Conservation (phyloP, 2,329 filamentous ascomycete species). For the Alternaria sp. region DNA sequence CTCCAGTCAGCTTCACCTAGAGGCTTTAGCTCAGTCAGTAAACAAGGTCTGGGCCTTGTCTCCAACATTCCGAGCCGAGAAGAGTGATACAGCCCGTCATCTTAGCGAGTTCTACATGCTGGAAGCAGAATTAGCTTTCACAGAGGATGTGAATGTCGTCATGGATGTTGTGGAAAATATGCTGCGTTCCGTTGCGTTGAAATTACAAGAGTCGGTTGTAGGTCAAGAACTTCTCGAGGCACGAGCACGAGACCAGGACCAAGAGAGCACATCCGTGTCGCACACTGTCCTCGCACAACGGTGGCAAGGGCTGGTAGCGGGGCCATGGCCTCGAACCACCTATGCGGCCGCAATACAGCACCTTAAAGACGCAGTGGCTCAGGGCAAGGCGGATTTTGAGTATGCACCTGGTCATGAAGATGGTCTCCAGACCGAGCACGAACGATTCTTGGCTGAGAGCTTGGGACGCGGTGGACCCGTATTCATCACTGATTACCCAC, state of each 20-base stretch:
- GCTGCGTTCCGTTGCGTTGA: slow-evolving; percentile 65
- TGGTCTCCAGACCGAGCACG: slow-evolving; percentile 89
- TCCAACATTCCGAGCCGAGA: slow-evolving; percentile 85
- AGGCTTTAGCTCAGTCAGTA: slow-evolving; percentile 86
- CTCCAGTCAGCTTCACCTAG: slow-evolving; percentile 91
- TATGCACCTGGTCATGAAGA: slow-evolving; percentile 73
- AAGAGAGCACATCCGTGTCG: slow-evolving; percentile 49
- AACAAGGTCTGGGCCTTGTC: slow-evolving; percentile 93
- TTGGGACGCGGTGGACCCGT: slow-evolving; percentile 72
- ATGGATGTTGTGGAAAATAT: slow-evolving; percentile 84
- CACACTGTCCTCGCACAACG: slow-evolving; percentile 65
- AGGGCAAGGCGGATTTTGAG: slow-evolving; percentile 64
- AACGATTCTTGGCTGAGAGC: slow-evolving; percentile 79
- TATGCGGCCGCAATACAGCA: slow-evolving; percentile 78
- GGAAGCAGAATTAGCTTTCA: slow-evolving; percentile 86
- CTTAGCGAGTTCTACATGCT: slow-evolving; percentile 99
- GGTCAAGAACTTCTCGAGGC: slow-evolving; percentile 63
- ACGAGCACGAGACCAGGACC: slow-evolving; percentile 49
- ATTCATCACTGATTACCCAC: slow-evolving; percentile 94
- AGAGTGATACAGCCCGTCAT: slow-evolving; percentile 89
- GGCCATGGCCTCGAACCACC: slow-evolving; percentile 83
- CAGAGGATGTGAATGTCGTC: slow-evolving; percentile 70
- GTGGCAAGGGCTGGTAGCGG: slow-evolving; percentile 73
- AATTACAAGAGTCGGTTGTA: slow-evolving; percentile 58
- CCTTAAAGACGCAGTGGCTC: slow-evolving; percentile 65